Conservation (phyloP, 768 basidiomycete genomes). For the Sistotremastrum niveocremeum region DNA sequence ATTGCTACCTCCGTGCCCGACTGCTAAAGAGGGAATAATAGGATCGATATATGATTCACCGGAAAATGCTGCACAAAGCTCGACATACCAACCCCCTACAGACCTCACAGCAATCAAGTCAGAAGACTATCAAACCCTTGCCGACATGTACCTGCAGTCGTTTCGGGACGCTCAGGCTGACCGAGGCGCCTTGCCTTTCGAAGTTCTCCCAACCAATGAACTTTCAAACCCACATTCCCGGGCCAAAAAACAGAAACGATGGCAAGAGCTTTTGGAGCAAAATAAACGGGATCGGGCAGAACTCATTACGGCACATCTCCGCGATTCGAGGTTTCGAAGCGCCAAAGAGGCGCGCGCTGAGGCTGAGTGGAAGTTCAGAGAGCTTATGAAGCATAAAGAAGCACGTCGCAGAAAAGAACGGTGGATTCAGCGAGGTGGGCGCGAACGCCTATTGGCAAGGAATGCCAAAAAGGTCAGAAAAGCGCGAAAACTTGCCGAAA, state of each 20-base stretch:
- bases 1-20: background rate
- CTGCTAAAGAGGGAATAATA: no score
- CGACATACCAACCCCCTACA: no score
- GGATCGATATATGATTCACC: no score
- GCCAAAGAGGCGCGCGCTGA: constrained; percentile 54
- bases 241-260: constrained; percentile 68
- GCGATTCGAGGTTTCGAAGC: constrained; percentile 45
- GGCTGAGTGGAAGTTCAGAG: constrained; percentile 61
- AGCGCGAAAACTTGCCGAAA: constrained; percentile 28
- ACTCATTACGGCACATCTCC: constrained; percentile 32
- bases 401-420: constrained; percentile 47
- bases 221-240: constrained; percentile 73
- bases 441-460: constrained; percentile 6
- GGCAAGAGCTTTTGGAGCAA: constrained; percentile 42
- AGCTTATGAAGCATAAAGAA: constrained; percentile 40
- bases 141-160: no score
- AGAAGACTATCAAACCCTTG: no score
- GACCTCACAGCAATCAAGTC: no score
- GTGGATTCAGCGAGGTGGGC: constrained; percentile 22
- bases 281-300: constrained; percentile 37
- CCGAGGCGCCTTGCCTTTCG: constrained; percentile 32
- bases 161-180: no score
- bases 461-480: constrained; percentile 12
- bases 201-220: constrained; percentile 51
- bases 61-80: no score